Evolutionary conservation across 2,329 filamentous ascomycete species (phyloP), one percentile per base, ranked within the genome.

Genomic region (Fusarium virguliforme): DNA sequence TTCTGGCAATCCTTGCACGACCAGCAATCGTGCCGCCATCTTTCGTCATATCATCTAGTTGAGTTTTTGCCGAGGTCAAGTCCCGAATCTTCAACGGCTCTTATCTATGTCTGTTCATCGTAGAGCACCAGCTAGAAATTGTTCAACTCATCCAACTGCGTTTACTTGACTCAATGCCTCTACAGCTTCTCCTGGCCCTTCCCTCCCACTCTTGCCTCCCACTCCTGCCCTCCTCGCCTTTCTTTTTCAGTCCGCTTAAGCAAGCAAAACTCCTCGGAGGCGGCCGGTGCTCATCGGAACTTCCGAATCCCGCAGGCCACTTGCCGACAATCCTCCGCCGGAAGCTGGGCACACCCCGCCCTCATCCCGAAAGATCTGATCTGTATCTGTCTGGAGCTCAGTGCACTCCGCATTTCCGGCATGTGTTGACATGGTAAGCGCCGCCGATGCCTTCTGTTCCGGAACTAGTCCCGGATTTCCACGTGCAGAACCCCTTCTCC

Each of bases 11-110:
- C 43, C 43, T 48, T 48, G 37, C 41, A 37, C 7, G 18, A 8
- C 46, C 15, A 50, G 56, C 56, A 48, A 37, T 40, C 34, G 24
- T 41, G 24, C 35, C 12, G 12, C 6, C 9, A 32, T n/a, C 9
- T 56, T 56, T 68, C 55, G 51, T 71, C 68, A 71, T 65, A 61
- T 71, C 68, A 61, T 60, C 40, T 50, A 68, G 57, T 53, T 56
- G 50, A 22, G 35, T 38, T 55, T 55, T 55, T 55, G 51, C 43
- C 8, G 30, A 40, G 35, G 38, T 32, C 38, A 54, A 48, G 22
- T 34, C 35, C 22, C 15, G 22, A 38, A 8, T 34, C 10, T 53
- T 35, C 24, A 53, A 35, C 30, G 12, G 30, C 12, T 24, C 10
- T 53, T 34, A 34, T 53, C 50, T 24, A 15, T 15, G 18, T 24